These are phyloP conservation scores for Candida sp. DNA, from an alignment of 1,139 yeast genomes.

Conservation along the genomic window DNA sequence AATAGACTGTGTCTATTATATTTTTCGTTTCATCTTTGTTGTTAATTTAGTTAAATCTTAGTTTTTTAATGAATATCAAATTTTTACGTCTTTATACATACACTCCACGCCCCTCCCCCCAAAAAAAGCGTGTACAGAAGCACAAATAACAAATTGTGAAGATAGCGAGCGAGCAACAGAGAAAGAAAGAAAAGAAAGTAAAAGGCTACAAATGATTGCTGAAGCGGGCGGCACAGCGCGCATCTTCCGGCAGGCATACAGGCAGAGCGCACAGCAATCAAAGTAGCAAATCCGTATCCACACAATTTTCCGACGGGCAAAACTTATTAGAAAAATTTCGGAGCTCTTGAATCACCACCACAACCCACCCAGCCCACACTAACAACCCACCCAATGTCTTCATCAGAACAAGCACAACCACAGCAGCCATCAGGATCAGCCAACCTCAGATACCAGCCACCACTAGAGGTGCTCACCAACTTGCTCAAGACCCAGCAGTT, in stretches of 20 bases:
- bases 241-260: too few relatives aligned
- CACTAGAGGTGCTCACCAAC: slow-evolving; percentile 12
- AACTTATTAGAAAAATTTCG: background rate
- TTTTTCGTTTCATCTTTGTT: background rate
- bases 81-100: background rate
- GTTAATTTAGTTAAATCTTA: background rate
- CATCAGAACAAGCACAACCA: slow-evolving; percentile 2
- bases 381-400: slow-evolving; percentile 1
- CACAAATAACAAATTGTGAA: background rate
- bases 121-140: background rate
- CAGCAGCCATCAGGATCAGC: slow-evolving; percentile 1
- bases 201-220: too few relatives aligned
- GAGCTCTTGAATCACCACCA: background rate
- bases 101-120: too few relatives aligned
- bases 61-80: background rate
- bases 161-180: too few relatives aligned
- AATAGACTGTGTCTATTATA: slow-evolving; percentile 1
- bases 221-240: too few relatives aligned
- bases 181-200: too few relatives aligned
- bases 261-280: background rate
- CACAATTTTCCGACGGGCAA: background rate
- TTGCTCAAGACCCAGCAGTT: slow-evolving; percentile 48
- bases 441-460: slow-evolving; percentile 10
- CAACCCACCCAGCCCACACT: too few relatives aligned
- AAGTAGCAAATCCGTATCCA: background rate